phyloP scores from a whole-genome alignment of 768 basidiomycete species.

The Leccinum sublutescens region DNA sequence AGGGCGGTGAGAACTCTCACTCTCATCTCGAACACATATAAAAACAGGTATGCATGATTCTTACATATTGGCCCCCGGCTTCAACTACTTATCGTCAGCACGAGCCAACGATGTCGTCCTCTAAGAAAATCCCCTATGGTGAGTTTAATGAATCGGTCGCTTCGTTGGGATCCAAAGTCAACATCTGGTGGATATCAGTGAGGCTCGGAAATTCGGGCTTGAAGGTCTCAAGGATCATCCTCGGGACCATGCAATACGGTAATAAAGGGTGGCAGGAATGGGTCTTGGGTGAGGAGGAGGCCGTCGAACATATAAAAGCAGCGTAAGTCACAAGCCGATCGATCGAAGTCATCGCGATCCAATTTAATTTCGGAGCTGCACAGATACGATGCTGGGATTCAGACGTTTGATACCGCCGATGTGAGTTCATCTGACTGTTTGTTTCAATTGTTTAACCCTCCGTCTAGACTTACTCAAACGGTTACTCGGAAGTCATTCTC shows the following conservation, averaged over 20 bases:
- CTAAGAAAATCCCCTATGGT: conserved; percentile 35
- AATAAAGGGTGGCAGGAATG: conserved; percentile 51
- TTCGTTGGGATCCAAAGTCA: background rate
- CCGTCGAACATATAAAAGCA: conserved; percentile 44
- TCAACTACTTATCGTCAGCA: background rate
- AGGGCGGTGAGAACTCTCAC: conserved; percentile 15
- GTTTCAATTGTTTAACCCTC: background rate
- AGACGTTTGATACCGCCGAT: conserved; percentile 37
- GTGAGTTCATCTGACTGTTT: conserved; percentile 16
- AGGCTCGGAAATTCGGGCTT: conserved; percentile 48
- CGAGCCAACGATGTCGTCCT: conserved; percentile 17
- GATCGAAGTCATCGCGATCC: background rate
- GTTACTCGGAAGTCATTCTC: conserved; percentile 61
- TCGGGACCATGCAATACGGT: conserved; percentile 50
- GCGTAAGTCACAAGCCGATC: conserved; percentile 34
- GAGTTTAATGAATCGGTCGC: conserved; percentile 5
- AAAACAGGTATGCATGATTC: background rate
- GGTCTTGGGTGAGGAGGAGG: conserved; percentile 48
- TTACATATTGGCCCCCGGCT: background rate
- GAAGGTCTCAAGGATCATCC: conserved; percentile 50
- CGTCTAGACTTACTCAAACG: conserved; percentile 60
- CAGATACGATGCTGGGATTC: conserved; percentile 37
- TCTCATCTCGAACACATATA: background rate
- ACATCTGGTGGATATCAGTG: conserved; percentile 22
- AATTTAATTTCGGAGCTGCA: background rate